These are phyloP conservation scores for Neurospora intermedia DNA, from an alignment of 495 filamentous ascomycete genomes.

Conservation along the genomic window DNA sequence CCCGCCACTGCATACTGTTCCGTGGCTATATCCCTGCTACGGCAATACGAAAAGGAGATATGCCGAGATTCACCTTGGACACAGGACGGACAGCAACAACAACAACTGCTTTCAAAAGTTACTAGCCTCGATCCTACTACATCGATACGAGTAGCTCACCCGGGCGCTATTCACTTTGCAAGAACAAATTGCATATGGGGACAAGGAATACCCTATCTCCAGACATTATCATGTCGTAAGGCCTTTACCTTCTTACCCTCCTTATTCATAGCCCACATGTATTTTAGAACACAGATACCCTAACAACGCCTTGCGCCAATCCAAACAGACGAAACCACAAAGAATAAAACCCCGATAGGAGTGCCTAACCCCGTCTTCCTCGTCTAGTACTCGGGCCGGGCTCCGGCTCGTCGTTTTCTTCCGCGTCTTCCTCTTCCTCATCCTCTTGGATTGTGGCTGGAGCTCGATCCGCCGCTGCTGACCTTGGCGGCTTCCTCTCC, in stretches of 20 bases:
- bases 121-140: background rate
- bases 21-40: no score
- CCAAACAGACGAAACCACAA: background rate
- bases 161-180: background rate
- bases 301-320: background rate
- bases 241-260: background rate
- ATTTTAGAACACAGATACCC: background rate
- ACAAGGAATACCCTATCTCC: background rate
- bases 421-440: conserved; percentile 8
- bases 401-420: conserved; percentile 7
- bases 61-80: background rate
- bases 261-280: background rate
- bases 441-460: conserved; percentile 4
- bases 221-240: background rate
- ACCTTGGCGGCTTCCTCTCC: conserved; percentile 16
- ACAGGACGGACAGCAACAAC: background rate
- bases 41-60: background rate
- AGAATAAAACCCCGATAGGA: background rate
- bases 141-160: background rate
- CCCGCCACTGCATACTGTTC: no score
- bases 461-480: background rate
- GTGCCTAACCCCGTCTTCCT: conserved; percentile 6
- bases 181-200: background rate
- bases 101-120: background rate
- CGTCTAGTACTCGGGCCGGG: conserved; percentile 14